These are phyloP conservation scores for Botrytis byssoidea DNA, from an alignment of 2,329 filamentous ascomycete genomes.

Conservation along the genomic window DNA sequence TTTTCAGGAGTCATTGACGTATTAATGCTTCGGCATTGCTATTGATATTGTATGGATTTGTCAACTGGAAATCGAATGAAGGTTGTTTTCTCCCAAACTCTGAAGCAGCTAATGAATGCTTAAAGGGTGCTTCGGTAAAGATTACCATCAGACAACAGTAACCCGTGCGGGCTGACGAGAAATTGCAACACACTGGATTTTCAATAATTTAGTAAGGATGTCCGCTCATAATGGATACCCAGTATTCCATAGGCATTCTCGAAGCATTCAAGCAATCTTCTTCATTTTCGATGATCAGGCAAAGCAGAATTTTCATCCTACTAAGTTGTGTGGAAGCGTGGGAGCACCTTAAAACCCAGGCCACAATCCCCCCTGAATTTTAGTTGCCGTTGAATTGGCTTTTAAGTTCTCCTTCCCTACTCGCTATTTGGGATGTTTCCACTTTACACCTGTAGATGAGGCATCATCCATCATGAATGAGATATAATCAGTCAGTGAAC, in stretches of 20 bases:
- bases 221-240: background rate
- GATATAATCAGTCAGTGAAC: background rate
- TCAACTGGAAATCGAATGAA: background rate
- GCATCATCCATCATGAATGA: background rate
- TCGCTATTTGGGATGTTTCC: background rate
- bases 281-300: background rate
- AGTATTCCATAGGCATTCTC: background rate
- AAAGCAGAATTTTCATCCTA: background rate
- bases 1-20: background rate
- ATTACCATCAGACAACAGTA: background rate
- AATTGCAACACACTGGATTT: background rate
- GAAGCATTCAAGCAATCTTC: background rate
- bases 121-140: constrained; percentile 3
- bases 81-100: background rate
- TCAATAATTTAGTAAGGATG: background rate
- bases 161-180: background rate
- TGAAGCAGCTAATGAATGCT: constrained; percentile 5
- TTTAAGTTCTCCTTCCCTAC: background rate
- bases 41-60: background rate
- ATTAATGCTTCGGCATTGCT: background rate
- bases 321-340: background rate
- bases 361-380: background rate
- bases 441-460: background rate
- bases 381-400: background rate
- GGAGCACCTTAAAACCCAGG: background rate